Conservation (phyloP, 169 alveolate species). For the Ichthyophthirius multifiliis region DNA sequence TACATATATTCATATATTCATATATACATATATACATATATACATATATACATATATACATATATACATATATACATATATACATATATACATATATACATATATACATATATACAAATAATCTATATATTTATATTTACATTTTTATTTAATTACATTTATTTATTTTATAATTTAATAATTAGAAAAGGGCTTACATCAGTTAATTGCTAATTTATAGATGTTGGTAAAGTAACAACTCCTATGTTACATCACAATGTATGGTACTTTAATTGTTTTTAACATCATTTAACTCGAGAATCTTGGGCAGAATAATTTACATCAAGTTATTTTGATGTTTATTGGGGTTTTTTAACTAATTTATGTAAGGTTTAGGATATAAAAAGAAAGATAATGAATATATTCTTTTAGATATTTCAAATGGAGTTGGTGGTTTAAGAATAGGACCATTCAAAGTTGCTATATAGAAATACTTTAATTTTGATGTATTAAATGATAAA, state of each 20-base stretch:
- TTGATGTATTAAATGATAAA: constrained; percentile 48
- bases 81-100: constrained; percentile 10
- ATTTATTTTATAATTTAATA: constrained; percentile 44
- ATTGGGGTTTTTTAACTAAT: background rate
- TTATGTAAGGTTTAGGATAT: background rate
- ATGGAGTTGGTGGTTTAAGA: constrained; percentile 77
- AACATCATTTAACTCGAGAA: background rate
- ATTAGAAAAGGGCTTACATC: constrained; percentile 27
- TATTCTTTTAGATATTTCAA: constrained; percentile 65
- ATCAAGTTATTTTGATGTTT: background rate
- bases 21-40: too few species aligned
- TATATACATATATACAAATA: constrained; percentile 62
- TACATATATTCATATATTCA: too few species aligned
- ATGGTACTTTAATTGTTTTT: background rate
- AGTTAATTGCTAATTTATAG: constrained; percentile 22
- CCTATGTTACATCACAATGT: constrained; percentile 50
- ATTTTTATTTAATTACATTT: constrained; percentile 39
- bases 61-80: too few species aligned
- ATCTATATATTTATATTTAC: too few species aligned
- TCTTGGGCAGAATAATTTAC: background rate
- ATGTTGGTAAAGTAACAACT: constrained; percentile 64
- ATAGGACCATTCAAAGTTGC: constrained; percentile 22
- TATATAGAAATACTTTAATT: constrained; percentile 17
- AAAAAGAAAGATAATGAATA: constrained; percentile 36
- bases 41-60: too few species aligned